Evolutionary conservation across 1,284 basidiomycete genomes (phyloP), one percentile per base, ranked within the genome.

Genomic region (Takashimella koratensis): DNA sequence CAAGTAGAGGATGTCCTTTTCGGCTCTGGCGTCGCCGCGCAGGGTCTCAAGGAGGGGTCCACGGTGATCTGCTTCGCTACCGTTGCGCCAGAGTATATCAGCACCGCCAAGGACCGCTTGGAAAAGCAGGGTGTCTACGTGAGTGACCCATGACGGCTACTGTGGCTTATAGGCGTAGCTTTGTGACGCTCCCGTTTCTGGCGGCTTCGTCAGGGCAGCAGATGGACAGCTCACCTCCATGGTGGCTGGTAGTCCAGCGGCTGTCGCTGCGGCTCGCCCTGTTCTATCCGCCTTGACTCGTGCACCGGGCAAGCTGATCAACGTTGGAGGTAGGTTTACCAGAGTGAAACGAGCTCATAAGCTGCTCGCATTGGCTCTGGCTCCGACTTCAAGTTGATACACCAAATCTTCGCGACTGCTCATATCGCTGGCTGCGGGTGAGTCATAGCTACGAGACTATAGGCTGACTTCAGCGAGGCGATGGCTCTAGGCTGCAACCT

Each of bases 171-270:
- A 40, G 3, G 13, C 11, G 16, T 44, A 71, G 69, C 58, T 76
- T 3, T 61, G 71, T 47, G 75, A 76, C 51, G 70, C 69, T 3
- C 74, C 75, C 3, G 75, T 76, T 2, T 76, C 75, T 5, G 75
- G 75, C 8, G 74, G 76, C 2, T 71, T 71, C 3, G 60, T 65
- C 5, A 61, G 74, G 21, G 74, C 76, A 5, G 70, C 69, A 0
- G 51, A 63, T 4, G 76, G 76, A 6, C 65, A 68, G 24, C 65
- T 76, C 5, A 68, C 67, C 27, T 69, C 76, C 57, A 76, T 77
- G 73, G 64, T 66, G 12, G 68, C 73, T 11, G 73, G 73, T 12
- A 56, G 63, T 1, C 27, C 57, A 2, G 36, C 46, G 1, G 64
- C 68, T 2, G 58, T 73, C 25, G 47, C 57, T 12, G 64, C 55